A percentile compares a stretch with the other conserved stretches of the same genome.
These are phyloP conservation scores for Drechslerella dactyloides DNA, from an alignment of 2,329 filamentous ascomycete species.

Conservation along the genomic window DNA sequence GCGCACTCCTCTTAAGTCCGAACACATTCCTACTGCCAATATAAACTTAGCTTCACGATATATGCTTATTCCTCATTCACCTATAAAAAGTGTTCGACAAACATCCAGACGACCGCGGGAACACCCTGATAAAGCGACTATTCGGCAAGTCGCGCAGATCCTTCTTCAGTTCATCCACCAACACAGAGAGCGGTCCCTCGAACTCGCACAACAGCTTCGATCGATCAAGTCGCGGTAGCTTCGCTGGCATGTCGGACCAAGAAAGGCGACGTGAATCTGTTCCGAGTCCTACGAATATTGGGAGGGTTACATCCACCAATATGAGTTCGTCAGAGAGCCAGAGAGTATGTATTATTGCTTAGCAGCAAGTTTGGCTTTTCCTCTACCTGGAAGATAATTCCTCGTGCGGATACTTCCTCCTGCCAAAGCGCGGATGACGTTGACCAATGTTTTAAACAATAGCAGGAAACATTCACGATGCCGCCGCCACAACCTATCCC, in stretches of 20 bases:
- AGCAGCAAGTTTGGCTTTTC: too few relatives aligned
- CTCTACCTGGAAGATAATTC: too few relatives aligned
- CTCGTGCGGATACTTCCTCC: not conserved
- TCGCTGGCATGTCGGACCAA: slow-evolving; percentile 40
- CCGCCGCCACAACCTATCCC: slow-evolving; percentile 32
- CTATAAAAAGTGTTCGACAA: slow-evolving; percentile 35
- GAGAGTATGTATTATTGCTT: slow-evolving; percentile 15
- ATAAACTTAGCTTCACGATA: not conserved
- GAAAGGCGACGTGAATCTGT: slow-evolving; percentile 28
- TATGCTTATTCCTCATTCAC: not conserved
- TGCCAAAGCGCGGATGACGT: too few relatives aligned
- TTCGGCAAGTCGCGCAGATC: slow-evolving; percentile 46
- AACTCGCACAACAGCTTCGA: slow-evolving; percentile 36
- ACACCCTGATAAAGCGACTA: slow-evolving; percentile 35
- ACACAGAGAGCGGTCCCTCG: slow-evolving; percentile 18
- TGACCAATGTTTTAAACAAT: slow-evolving; percentile 7
- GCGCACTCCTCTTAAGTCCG: slow-evolving; percentile 6
- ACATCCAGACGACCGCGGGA: slow-evolving; percentile 18
- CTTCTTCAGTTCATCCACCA: slow-evolving; percentile 26
- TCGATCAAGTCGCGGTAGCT: slow-evolving; percentile 39
- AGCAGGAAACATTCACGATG: slow-evolving; percentile 41
- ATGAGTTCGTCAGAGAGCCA: slow-evolving; percentile 43
- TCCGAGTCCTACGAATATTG: slow-evolving; percentile 42
- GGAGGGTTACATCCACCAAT: slow-evolving; percentile 36
- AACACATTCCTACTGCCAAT: not conserved